Conservation (phyloP, 306 rosid species). For the Vicia sativa region DNA sequence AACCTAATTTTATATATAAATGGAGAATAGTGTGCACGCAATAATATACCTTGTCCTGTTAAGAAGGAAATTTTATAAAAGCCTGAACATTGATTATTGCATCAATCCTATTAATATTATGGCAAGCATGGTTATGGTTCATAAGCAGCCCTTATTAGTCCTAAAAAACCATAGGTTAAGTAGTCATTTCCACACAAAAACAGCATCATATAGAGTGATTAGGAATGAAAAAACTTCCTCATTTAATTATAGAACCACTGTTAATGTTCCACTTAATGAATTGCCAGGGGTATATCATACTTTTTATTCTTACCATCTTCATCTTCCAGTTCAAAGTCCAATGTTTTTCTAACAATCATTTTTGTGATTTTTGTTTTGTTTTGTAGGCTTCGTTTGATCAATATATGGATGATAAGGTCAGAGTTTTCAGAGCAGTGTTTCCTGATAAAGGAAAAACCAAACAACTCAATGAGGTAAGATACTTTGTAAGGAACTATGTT, state of each 20-base stretch:
- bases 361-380: not conserved
- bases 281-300: slow-evolving; percentile 42
- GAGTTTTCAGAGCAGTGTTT: slow-evolving; percentile 45
- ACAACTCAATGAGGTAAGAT: slow-evolving; percentile 42
- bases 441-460: slow-evolving; percentile 25
- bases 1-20: not conserved
- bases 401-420: slow-evolving; percentile 45
- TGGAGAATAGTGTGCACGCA: not conserved
- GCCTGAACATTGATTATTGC: slow-evolving; percentile 20
- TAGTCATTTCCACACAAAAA: not conserved
- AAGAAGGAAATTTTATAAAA: slow-evolving; percentile 13
- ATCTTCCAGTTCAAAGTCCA: not conserved
- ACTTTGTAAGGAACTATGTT: not conserved
- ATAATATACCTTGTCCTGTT: slow-evolving; percentile 5
- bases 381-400: slow-evolving; percentile 61
- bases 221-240: slow-evolving; percentile 39
- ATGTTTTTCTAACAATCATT: not conserved
- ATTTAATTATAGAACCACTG: slow-evolving; percentile 32
- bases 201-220: slow-evolving; percentile 28
- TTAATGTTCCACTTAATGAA: slow-evolving; percentile 44
- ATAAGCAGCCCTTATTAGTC: slow-evolving; percentile 25
- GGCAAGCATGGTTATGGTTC: slow-evolving; percentile 33
- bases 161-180: slow-evolving; percentile 16
- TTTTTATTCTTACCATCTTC: slow-evolving; percentile 30
- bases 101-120: slow-evolving; percentile 6